Evolutionary conservation across 2,329 filamentous ascomycete species (phyloP).

Genomic region (Didymellaceae sp.): DNA sequence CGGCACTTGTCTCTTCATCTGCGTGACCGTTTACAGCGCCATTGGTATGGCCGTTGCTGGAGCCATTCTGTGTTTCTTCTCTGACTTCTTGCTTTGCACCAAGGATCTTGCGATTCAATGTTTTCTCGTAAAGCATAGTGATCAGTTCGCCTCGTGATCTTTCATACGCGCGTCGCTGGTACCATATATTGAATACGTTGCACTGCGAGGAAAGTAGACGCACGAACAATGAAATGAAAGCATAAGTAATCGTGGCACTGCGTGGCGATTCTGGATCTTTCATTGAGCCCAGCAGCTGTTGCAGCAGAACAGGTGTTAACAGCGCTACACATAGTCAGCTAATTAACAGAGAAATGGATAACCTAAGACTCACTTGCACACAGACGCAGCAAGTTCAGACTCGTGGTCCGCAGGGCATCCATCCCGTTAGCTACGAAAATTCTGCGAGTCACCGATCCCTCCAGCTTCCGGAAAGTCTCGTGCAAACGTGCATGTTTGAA

Average conservation of each 20-base stretch:
- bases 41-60: slow-evolving; percentile 17
- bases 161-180: slow-evolving; percentile 82
- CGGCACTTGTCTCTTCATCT: slow-evolving; percentile 22
- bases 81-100: slow-evolving; percentile 40
- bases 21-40: slow-evolving; percentile 19
- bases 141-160: slow-evolving; percentile 84
- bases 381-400: slow-evolving; percentile 69
- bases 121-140: slow-evolving; percentile 84
- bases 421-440: slow-evolving; percentile 78
- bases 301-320: slow-evolving; percentile 72
- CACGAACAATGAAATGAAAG: slow-evolving; percentile 65
- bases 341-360: too few relatives aligned
- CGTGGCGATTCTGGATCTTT: slow-evolving; percentile 58
- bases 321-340: slow-evolving; percentile 24
- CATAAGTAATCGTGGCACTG: slow-evolving; percentile 69
- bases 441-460: slow-evolving; percentile 73
- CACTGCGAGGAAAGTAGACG: slow-evolving; percentile 70
- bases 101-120: slow-evolving; percentile 66
- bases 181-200: slow-evolving; percentile 77
- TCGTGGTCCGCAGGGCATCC: slow-evolving; percentile 73
- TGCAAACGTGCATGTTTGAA: slow-evolving; percentile 83
- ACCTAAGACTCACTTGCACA: slow-evolving; percentile 59
- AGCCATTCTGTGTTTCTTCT: slow-evolving; percentile 32
- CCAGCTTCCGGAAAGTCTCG: slow-evolving; percentile 73
- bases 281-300: slow-evolving; percentile 73